Percentiles rank a stretch among this genome's conserved stretches.
Conservation (phyloP, 768 basidiomycete genomes). For the Russula compacta region DNA sequence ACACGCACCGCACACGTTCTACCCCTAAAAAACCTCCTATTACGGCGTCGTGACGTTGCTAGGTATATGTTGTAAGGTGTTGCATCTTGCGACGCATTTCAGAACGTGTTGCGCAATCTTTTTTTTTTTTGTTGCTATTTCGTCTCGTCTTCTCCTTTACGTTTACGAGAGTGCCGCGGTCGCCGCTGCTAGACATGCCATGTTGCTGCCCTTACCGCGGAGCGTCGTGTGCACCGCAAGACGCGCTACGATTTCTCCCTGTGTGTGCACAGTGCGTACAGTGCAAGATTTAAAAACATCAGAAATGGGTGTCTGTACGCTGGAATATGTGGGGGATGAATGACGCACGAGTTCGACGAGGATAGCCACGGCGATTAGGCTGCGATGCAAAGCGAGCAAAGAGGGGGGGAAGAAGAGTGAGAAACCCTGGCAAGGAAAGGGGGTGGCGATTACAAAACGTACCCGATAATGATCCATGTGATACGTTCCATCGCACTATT, state of each 20-base stretch:
- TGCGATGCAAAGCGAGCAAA: conserved; percentile 28
- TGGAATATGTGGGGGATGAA: background rate
- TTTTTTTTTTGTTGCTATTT: background rate
- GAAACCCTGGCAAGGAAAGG: conserved; percentile 17
- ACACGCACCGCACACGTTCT: too few species aligned
- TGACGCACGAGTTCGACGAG: conserved; percentile 71
- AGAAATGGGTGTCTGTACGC: background rate
- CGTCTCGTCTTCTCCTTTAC: background rate
- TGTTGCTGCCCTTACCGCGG: background rate
- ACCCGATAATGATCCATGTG: conserved; percentile 73
- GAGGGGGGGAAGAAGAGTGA: conserved; percentile 18
- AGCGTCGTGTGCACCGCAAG: conserved; percentile 55
- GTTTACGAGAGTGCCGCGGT: background rate
- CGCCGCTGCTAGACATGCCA: background rate
- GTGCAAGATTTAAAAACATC: background rate
- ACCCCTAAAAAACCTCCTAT: too few species aligned
- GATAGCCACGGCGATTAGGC: conserved; percentile 84
- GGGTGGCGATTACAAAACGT: conserved; percentile 19
- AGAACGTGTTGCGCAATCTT: background rate
- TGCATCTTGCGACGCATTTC: background rate
- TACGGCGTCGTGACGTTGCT: too few species aligned
- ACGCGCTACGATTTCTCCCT: conserved; percentile 81
- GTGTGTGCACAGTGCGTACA: background rate
- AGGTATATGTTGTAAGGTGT: too few species aligned
- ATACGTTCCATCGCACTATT: conserved; percentile 85